Evolutionary conservation across 2,329 filamentous ascomycete species (phyloP), one percentile per base, ranked within the genome.

Genomic region (Metarhizium brunneum): DNA sequence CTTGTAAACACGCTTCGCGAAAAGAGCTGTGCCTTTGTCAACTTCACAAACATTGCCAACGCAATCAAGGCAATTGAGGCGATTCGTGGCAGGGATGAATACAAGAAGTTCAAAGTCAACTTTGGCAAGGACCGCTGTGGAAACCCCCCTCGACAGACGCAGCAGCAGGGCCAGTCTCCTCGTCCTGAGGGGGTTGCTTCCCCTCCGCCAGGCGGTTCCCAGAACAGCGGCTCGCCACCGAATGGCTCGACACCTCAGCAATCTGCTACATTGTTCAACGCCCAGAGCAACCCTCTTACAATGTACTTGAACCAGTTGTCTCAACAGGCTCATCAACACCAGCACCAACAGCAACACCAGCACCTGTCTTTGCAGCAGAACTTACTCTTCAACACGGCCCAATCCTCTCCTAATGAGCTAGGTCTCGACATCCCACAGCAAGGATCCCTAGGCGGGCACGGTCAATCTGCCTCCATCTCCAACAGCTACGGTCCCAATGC

Each of bases 21-120:
- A 79, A 99, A 99, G 85, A 96, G 92, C 76, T 99, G 94, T 71
- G 94, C 94, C 0, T 99, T 99, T 69, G 94, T 99, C 70, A 99
- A 99, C 76, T 99, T 99, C 71, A 99, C 94, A 68, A 99, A 99
- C 76, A 99, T 99, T 69, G 94, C 94, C 68, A 99, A 99, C 65
- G 94, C 94, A 52, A 99, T 99, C 79, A 99, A 99, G 78, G 94
- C 94, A 1, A 99, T 99, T 61, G 94, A 99, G 73, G 94, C 92
- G 25, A 85, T 99, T 61, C 85, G 94, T 56, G 88, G 91, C 67
- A 91, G 92, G 68, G 94, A 97, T 47, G 94, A 99, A 67, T 99
- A 99, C 80, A 90, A 86, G 73, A 86, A 94, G 65, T 99, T 99
- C 84, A 99, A 99, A 81, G 92, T 99, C 71, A 99, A 99, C 77